A percentile compares a stretch with the other conserved stretches of the same genome.
phyloP scores from a whole-genome alignment of 768 basidiomycete species.

The Lentinula aciculospora region DNA sequence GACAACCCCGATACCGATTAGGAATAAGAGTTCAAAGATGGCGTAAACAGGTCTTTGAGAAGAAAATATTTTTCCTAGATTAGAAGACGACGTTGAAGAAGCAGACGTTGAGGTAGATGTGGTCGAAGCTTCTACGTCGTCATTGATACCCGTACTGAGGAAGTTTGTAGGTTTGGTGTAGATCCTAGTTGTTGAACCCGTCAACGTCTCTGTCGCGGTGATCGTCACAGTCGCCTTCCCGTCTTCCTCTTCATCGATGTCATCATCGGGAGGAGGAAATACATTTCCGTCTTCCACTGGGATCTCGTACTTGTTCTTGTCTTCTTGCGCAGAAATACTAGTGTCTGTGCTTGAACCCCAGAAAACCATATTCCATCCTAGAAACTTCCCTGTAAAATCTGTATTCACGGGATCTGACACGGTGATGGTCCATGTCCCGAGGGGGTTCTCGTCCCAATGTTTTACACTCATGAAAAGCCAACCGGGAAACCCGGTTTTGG shows the following conservation, averaged over 20 bases:
- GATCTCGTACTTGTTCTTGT: slow-evolving; percentile 45
- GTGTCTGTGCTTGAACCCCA: slow-evolving; percentile 91
- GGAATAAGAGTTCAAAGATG: slow-evolving; percentile 63
- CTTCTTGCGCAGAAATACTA: slow-evolving; percentile 35
- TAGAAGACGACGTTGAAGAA: slow-evolving; percentile 49
- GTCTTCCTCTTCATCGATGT: slow-evolving; percentile 6
- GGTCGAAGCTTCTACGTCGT: slow-evolving; percentile 46
- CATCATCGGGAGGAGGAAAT: slow-evolving; percentile 34
- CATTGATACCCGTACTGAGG: slow-evolving; percentile 56
- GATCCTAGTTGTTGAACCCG: slow-evolving; percentile 18
- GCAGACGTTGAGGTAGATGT: slow-evolving; percentile 6
- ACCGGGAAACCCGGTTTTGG: slow-evolving; percentile 68
- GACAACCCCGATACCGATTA: slow-evolving; percentile 63
- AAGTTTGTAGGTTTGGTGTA: slow-evolving; percentile 82
- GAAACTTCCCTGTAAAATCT: slow-evolving; percentile 60
- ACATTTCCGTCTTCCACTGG: slow-evolving; percentile 42
- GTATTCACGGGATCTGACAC: slow-evolving; percentile 72
- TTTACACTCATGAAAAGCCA: slow-evolving; percentile 99
- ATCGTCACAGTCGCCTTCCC: slow-evolving; percentile 27
- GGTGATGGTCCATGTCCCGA: slow-evolving; percentile 85
- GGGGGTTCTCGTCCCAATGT: slow-evolving; percentile 94
- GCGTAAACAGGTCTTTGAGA: slow-evolving; percentile 87
- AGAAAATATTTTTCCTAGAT: slow-evolving; percentile 65
- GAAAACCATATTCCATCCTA: slow-evolving; percentile 88
- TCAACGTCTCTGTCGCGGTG: slow-evolving; percentile 36